phyloP scores from a whole-genome alignment of 169 alveolate species.

The Cyclospora cayetanensis region DNA sequence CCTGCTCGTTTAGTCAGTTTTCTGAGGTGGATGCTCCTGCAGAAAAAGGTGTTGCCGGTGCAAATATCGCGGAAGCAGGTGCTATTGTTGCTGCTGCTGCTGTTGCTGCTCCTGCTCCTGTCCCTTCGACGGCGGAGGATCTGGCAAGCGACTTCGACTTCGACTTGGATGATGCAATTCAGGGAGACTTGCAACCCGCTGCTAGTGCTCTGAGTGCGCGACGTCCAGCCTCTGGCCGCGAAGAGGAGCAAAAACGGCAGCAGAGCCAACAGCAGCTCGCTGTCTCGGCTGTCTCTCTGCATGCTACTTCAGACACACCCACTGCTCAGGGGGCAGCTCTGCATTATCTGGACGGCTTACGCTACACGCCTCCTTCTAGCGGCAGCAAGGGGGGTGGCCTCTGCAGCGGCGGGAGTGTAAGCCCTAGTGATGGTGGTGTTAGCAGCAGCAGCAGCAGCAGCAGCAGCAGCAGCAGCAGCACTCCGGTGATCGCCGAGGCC shows the following conservation, averaged over 20 bases:
- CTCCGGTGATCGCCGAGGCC: background rate
- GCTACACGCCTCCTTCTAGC: background rate
- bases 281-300: background rate
- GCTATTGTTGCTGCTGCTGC: background rate
- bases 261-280: slow-evolving; percentile 8
- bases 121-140: background rate
- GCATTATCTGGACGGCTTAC: background rate
- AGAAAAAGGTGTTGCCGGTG: background rate
- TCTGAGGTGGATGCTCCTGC: background rate
- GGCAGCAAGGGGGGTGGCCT: background rate
- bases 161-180: background rate
- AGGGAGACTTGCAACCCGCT: background rate
- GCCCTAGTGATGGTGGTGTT: background rate
- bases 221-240: background rate
- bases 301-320: background rate
- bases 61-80: too few relatives aligned
- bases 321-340: background rate
- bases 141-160: background rate
- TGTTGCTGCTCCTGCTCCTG: background rate
- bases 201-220: background rate
- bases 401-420: background rate
- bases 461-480: slow-evolving; percentile 26
- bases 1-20: background rate
- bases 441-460: slow-evolving; percentile 26
- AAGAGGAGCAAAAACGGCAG: background rate